Evolutionary conservation across 2,329 filamentous ascomycete genomes (phyloP).

Genomic region (Diaporthe velutina): DNA sequence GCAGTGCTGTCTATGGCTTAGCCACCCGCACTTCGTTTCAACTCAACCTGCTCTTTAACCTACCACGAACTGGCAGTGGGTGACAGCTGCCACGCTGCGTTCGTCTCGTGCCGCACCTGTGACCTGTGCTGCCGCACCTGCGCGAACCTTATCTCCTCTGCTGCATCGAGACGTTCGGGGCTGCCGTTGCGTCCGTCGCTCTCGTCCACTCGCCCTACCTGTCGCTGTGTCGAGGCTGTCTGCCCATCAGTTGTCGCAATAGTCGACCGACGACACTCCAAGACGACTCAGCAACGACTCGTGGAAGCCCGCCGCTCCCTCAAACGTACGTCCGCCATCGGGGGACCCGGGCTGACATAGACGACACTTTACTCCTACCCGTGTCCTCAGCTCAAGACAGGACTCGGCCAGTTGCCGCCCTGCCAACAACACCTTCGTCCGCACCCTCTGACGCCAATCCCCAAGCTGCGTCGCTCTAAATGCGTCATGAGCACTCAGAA

Average conservation of each 20-base stretch:
- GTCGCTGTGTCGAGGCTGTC: too few species aligned
- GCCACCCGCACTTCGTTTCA: conserved; percentile 17
- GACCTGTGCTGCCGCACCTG: conserved; percentile 23
- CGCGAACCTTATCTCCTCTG: conserved; percentile 12
- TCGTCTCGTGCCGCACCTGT: conserved; percentile 25
- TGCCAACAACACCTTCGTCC: neutral
- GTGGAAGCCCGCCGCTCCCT: neutral
- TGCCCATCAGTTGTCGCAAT: conserved; percentile 2
- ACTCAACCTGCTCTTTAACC: neutral
- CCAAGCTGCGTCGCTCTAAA: neutral
- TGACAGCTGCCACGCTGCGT: conserved; percentile 29
- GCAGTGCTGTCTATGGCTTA: neutral
- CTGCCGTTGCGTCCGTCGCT: neutral
- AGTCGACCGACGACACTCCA: neutral
- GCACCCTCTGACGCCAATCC: neutral
- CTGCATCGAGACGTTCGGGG: neutral
- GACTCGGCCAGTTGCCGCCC: neutral
- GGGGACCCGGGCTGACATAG: neutral
- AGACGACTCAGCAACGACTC: conserved; percentile 11
- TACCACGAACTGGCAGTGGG: conserved; percentile 6
- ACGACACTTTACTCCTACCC: neutral
- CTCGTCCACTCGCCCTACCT: too few species aligned
- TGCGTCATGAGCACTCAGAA: conserved; percentile 24
- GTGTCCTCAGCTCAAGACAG: neutral
- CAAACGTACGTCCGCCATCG: neutral